Base-by-base conservation (phyloP, 495 filamentous ascomycete species). In the Penicillium lagena region DNA sequence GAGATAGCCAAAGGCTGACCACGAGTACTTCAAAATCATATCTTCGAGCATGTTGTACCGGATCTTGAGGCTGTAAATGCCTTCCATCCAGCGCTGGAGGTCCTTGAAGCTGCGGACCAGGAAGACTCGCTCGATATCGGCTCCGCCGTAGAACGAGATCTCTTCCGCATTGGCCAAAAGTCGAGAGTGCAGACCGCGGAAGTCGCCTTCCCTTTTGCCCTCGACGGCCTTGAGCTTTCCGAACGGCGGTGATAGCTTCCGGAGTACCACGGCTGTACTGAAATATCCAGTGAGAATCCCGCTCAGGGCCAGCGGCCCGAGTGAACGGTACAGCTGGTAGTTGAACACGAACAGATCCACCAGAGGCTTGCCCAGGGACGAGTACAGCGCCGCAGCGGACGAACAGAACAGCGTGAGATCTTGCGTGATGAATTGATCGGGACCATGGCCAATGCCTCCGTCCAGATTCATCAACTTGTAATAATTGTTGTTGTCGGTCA, bases 31-130 rank as follows among this genome's bases (percentile, higher is more conserved):
- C 46, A 99, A 60, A 39, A 99, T 88, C 56, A 97, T 95, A 58
- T 99, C 94, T 66, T 99, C 94, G 0, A 97, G 81, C 76, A 97
- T 99, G 60, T 96, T 97, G 64, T 99, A 99, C 7, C 88, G 84
- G 50, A 97, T 94, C 64, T 95, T 96, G 57, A 96, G 78, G 53
- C 85, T 86, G 66, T 97, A 97, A 46, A 97, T 95, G 13, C 86
- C 82, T 60, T 97, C 90, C 93, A 97, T 96, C 83, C 88, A 94
- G 40, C 79, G 79, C 59, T 90, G 89, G 15, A 99, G 72, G 27
- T 90, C 87, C 60, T 82, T 86, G 72, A 96, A 99, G 50, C 90
- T 90, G 53, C 80, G 80, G 48, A 93, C 84, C 9, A 99, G 72
- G 63, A 96, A 93, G 1, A 80, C 75, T 59, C 87, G 89, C 63